Base-by-base conservation (phyloP, 495 filamentous ascomycete species). In the Tuber borchii region DNA sequence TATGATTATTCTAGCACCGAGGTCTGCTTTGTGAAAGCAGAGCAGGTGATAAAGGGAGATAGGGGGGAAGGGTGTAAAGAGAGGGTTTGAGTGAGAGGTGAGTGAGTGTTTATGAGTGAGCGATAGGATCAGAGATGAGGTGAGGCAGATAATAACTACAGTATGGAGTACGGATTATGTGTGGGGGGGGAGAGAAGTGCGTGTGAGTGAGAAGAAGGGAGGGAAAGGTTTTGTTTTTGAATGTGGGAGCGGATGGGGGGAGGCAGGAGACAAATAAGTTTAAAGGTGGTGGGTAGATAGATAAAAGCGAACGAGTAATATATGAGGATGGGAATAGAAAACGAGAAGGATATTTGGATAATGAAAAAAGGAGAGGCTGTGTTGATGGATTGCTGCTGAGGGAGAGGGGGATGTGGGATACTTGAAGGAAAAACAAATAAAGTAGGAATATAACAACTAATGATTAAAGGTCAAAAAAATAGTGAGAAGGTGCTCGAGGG, bases 1-100 rank as follows among this genome's bases (percentile, higher is more conserved):
- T 82, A 82, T 78, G 73, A 80, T 80, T 74, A 65, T 65, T 82
- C 75, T 73, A 68, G 73, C 80, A 80, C 81, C 80, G 74, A 78
- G 74, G 75, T 76, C 74, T 75, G 80, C 80, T 81, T 78, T 79
- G 76, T 81, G 74, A 74, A 51, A 71, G 78, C 46, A 79, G 78
- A 82, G 79, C 73, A 78, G 71, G 75, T 70, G 72, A 76, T 78
- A 73, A 45, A 74, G 46, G 73, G 76, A 39, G 42, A 43, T 43
- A 70, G 61, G 48, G 65, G 70, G 34, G 46, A 34, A 46, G 44
- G 20, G 71, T 22, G 70, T 56, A 45, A 14, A 75, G 69, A 48
- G 75, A 72, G 40, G 72, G 69, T 39, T n/a, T 43, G 48, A 37
- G 71, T 19, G 31, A 61, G 31, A 61, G 42, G 74, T 45, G 71